Percentiles rank a stretch among this genome's conserved stretches.
These are phyloP conservation scores for Sugiyamaella novakii DNA, from an alignment of 1,139 yeast genomes.

Conservation along the genomic window DNA sequence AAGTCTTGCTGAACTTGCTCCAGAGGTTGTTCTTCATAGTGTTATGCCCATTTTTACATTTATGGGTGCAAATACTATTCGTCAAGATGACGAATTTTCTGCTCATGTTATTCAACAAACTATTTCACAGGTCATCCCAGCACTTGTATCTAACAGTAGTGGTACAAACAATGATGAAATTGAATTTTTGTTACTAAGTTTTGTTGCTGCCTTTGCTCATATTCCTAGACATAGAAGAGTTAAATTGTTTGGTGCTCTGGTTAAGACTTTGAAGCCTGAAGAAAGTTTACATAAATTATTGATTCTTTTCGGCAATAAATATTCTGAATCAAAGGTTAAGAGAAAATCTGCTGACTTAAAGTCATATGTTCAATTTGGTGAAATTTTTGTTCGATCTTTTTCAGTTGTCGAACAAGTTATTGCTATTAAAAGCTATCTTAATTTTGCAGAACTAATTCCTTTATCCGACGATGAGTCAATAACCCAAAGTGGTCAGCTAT, in stretches of 20 bases:
- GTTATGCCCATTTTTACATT: constrained; percentile 99
- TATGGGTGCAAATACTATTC: constrained; percentile 97
- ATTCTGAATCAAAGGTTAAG: constrained; percentile 54
- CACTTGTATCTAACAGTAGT: constrained; percentile 62
- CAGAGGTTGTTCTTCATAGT: constrained; percentile 89
- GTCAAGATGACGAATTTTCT: constrained; percentile 96
- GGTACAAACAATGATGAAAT: constrained; percentile 64
- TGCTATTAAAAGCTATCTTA: constrained; percentile 59
- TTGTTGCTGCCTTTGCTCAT: constrained; percentile 90
- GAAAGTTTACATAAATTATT: constrained; percentile 70
- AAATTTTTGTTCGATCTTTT: constrained; percentile 68
- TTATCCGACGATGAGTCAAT: constrained; percentile 3
- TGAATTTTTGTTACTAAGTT: constrained; percentile 83
- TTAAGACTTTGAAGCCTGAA: constrained; percentile 71
- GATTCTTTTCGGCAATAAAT: constrained; percentile 80
- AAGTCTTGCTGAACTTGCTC: constrained; percentile 81
- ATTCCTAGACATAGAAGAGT: constrained; percentile 97
- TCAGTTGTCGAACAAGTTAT: constrained; percentile 66
- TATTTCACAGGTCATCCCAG: constrained; percentile 86
- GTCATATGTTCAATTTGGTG: constrained; percentile 68
- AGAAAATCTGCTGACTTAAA: constrained; percentile 67
- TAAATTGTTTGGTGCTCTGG: constrained; percentile 74
- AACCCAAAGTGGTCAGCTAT: constrained; percentile 7
- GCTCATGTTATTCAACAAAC: constrained; percentile 93
- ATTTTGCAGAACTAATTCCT: constrained; percentile 25